Evolutionary conservation across 768 basidiomycete genomes (phyloP), one percentile per base, ranked within the genome.

Genomic region (Leccinum fibrillosum): DNA sequence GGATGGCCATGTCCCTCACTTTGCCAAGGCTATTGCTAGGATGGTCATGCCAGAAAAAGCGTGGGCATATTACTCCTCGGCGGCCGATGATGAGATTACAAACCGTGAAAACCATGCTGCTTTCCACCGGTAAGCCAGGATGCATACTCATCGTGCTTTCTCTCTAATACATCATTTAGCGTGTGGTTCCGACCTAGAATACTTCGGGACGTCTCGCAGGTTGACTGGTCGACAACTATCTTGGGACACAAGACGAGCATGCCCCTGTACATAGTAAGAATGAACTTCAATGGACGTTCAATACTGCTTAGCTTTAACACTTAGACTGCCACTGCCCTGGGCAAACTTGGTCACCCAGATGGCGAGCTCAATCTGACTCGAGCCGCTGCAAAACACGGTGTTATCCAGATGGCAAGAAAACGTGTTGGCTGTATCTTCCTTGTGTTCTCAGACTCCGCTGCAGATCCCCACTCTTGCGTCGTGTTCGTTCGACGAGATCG

Each of bases 11-110:
- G 11, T 52, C 25, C n/a, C 44, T 66, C 54, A 65, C 1, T 32
- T 15, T 26, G n/a, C 19, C 30, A 57, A 93, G 91, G 82, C 89
- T 17, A 86, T 98, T 53, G 94, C 93, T 9, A 89, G 82, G 71
- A 78, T 78, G 64, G 87, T 91, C 11, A 86, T 98, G 78, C 75
- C 86, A 2, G 86, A 89, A 34, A 92, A 92, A 70, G 92, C 92
- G 0, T 98, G 95, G 95, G 95, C 94, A 5, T 95, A 95, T 71
- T 95, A 98, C 68, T 93, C 90, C 1, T 94, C 92, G n/a, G 95
- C 94, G 17, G 87, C 96, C 7, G 96, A 98, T 69, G 95, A 98
- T 64, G 94, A 97, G 73, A 92, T 94, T 48, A 94, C 93, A 30
- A 77, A 82, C 59, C 81, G 94, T 51, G 94, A 96, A 72, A 97